A percentile compares a stretch with the other conserved stretches of the same genome.
Conservation (phyloP, 208 protist genomes). For the Tetramitus jugosus region DNA sequence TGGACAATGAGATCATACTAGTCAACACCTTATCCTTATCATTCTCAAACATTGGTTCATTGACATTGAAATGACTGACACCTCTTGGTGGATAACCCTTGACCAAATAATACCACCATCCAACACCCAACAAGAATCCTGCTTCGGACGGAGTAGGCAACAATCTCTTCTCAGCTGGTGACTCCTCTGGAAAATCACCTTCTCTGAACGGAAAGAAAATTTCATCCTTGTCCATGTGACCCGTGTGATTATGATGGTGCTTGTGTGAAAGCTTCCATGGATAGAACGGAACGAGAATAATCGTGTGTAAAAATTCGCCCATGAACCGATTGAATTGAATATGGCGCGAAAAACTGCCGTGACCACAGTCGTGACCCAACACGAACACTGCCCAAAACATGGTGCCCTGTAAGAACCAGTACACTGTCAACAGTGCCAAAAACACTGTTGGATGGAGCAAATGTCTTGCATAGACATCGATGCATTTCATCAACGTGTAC, state of each 20-base stretch:
- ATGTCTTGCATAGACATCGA: no score
- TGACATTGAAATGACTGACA: neutral
- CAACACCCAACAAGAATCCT: neutral
- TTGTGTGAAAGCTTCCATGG: constrained; percentile 79
- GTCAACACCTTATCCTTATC: no score
- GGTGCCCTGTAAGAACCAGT: neutral
- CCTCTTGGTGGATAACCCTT: neutral
- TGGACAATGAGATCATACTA: neutral
- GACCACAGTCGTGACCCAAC: constrained; percentile 84
- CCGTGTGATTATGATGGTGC: constrained; percentile 84
- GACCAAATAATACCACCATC: neutral
- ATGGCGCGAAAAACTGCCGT: constrained; percentile 67
- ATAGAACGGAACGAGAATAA: constrained; percentile 76
- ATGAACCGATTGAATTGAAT: constrained; percentile 66
- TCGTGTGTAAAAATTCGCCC: constrained; percentile 70
- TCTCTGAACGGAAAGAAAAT: constrained; percentile 63
- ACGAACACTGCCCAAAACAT: neutral
- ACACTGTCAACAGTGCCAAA: no score
- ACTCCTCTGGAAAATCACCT: no score
- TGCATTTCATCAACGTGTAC: no score
- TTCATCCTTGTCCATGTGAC: constrained; percentile 77
- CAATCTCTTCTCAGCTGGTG: neutral
- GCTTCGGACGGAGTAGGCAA: no score
- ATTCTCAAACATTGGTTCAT: neutral
- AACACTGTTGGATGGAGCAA: no score